Base-by-base conservation (phyloP, 371 early-diverging fungal species). In the Mortierella polycephala region DNA sequence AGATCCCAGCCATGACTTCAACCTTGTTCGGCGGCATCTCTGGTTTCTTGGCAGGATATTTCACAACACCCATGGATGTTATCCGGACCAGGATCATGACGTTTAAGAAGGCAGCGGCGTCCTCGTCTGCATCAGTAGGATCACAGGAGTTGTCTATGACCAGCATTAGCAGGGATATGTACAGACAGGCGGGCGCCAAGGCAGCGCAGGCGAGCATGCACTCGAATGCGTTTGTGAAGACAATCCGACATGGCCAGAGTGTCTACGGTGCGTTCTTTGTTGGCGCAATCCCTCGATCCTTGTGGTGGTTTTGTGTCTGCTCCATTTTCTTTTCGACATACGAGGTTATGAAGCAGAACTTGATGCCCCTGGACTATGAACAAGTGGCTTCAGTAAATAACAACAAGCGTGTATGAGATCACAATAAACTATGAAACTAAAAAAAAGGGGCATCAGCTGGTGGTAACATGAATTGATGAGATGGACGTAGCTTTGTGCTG, bases 61-160 rank as follows among this genome's bases (percentile, higher is more conserved):
- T 92, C 40, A 94, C 95, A 1, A 93, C 95, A 2, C 95, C 95
- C 5, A 91, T 93, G 86, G 95, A 94, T 75, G 92, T 93, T 0
- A 84, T 94, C 46, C 87, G 89, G n/a, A 93, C 95, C 11, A 82
- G 89, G 18, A 87, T 94, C 81, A 93, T 94, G 87, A 92, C 93
- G 2, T 80, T 85, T 61, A 85, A 85, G 60, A 80, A 71, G 57
- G 45, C 66, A 0, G 57, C 60, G 7, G 47, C 9, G 4, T 30
- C 30, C 7, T 39, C 42, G 5, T 13, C n/a, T 21, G 56, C 47
- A 12, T 20, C 57, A 3, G 41, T 20, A 12, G 39, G 47, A 0
- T 23, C 57, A 0, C 70, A 58, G 52, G 76, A 81, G 2, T 52
- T 81, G 30, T 62, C 69, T 1, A 79, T 79, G 80, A 79, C 80